Evolutionary conservation across 805 yeast genomes (phyloP), one percentile per base, ranked within the genome.

Genomic region (Lipomyces mesembrius): DNA sequence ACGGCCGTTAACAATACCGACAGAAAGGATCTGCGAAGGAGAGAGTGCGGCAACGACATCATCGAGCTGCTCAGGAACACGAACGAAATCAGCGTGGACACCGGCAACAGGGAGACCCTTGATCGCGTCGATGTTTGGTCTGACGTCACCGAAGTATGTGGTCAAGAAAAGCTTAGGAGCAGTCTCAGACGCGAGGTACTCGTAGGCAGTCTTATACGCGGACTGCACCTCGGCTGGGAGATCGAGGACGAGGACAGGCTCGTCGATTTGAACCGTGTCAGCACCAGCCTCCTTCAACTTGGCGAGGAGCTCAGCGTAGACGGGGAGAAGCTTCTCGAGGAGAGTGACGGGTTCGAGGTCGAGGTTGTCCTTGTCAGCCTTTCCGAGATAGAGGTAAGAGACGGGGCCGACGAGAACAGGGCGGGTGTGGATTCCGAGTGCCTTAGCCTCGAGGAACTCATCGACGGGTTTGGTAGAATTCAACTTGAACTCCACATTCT

Each of bases 1-100:
- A 88, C 99, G 92, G 84, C 99, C 99, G 78, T 92, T 96, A 77
- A 95, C 93, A 76, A 95, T 87, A 91, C 99, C 99, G 74, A 90
- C 97, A 70, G 98, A 94, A 78, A 95, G 85, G 72, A 84, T 83
- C 85, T 95, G 97, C 73, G 87, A 82, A 72, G 83, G 85, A 73
- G 84, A 79, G 67, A 94, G 82, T 77, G 90, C 83, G 66, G 85
- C 82, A 69, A 85, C 82, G 75, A 91, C 96, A 65, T 87, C 91
- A 66, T 91, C 94, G 74, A 95, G 87, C 86, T 95, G 99, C 81
- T 91, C 97, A 77, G 98, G 97, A 75, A 87, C 89, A 86, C 98
- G 92, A 81, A 88, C 94, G 76, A 92, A 91, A 85, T 95, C 99
- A 79, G 90, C 91, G 87, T 95, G 99, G 90, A 89, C 86, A 82